Base-by-base conservation (phyloP, 441 rosid species). In the Populus tomentosa region DNA sequence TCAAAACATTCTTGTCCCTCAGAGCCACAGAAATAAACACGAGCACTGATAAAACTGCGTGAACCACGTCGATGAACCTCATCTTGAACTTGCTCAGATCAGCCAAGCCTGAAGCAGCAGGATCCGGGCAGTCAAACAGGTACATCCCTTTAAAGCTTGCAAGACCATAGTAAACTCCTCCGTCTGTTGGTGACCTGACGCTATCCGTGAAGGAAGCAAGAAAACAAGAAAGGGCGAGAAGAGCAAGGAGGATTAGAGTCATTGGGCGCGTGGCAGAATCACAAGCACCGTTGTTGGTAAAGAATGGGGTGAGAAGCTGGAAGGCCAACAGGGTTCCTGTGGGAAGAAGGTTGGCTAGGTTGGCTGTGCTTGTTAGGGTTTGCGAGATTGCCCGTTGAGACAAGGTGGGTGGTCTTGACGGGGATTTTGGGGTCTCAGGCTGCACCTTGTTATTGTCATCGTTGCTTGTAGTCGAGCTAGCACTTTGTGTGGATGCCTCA, bases 261-360 rank as follows among this genome's bases (percentile, higher is more conserved):
- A 90, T 77, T 70, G 72, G 70, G 61, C 80, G 85, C 38, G 95
- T 85, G 11, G 86, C 90, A 1, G 80, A 40, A 80, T 88, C 92
- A 75, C 98, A 93, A 5, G 77, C 77, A 50, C 98, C 99, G 40
- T 77, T 85, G 83, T 90, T 90, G 38, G 96, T 83, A 82, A 87
- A 85, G 33, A 89, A 78, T 5, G 99, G 99, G 1, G 96, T 85
- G 40, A 93, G 88, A 75, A 93, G 87, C 67, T 95, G 97, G 85
- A 88, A 95, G 0, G 95, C 92, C 14, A 95, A 87, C 75, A 92
- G 89, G 10, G 99, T 86, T 20, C 98, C 97, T 3, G 99, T 93
- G 0, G 98, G 98, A 74, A 94, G 87, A 11, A 91, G 97, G 62
- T 91, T 93, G 23, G 98, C 97, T 69, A 94, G 81, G 82, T 95